phyloP scores from a whole-genome alignment of 2,329 filamentous ascomycete species.

The Ophiostoma sp. region DNA sequence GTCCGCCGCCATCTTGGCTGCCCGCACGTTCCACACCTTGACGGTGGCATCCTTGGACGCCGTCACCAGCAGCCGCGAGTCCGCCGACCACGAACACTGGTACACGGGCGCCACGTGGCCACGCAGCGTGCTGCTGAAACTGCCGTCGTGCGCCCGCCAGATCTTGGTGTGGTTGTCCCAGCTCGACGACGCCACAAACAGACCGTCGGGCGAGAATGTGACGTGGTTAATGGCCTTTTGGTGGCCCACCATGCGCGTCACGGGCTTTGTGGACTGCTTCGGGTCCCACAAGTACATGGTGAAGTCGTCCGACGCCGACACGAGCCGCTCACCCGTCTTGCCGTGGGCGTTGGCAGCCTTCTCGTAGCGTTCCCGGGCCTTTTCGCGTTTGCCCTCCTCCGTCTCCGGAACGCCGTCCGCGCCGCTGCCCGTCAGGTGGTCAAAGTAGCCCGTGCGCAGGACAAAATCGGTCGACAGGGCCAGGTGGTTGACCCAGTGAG shows the following conservation, averaged over 20 bases:
- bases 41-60: slow-evolving; percentile 89
- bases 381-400: slow-evolving; percentile 68
- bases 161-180: slow-evolving; percentile 96
- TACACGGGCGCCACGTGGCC: slow-evolving; percentile 91
- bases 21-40: slow-evolving; percentile 91
- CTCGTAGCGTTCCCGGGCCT: slow-evolving; percentile 80
- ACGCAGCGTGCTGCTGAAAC: slow-evolving; percentile 82
- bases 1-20: slow-evolving; percentile 76
- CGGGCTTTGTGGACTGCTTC: slow-evolving; percentile 71
- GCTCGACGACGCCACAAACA: slow-evolving; percentile 79
- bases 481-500: slow-evolving; percentile 94
- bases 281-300: slow-evolving; percentile 97
- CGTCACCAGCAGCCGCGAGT: slow-evolving; percentile 85
- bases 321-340: slow-evolving; percentile 76
- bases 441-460: slow-evolving; percentile 80
- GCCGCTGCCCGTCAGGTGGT: slow-evolving; percentile 53
- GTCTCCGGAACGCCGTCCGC: slow-evolving; percentile 67
- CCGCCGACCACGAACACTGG: slow-evolving; percentile 87
- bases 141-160: slow-evolving; percentile 75
- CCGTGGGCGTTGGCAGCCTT: slow-evolving; percentile 77
- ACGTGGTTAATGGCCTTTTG: slow-evolving; percentile 98
- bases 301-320: slow-evolving; percentile 86
- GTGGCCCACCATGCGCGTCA: slow-evolving; percentile 87
- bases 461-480: slow-evolving; percentile 92
- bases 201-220: slow-evolving; percentile 86